phyloP scores from a whole-genome alignment of 1,139 yeast species.

The Saccharomyces hybrid region DNA sequence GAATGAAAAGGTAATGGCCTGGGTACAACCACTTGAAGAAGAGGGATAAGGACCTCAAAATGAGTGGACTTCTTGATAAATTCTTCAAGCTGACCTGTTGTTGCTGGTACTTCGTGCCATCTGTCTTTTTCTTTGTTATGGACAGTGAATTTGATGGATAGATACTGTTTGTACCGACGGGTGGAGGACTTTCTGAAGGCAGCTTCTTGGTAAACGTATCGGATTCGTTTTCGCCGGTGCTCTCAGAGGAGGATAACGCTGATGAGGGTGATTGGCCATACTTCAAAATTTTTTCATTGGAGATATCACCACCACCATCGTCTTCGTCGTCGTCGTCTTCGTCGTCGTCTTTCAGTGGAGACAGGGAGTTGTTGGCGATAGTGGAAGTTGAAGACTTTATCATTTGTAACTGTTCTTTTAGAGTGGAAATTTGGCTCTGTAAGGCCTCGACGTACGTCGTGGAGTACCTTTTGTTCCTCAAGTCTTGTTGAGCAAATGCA shows the following conservation, averaged over 20 bases:
- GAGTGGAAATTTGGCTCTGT: conserved; percentile 16
- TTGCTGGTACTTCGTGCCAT: conserved; percentile 7
- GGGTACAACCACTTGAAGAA: conserved; percentile 62
- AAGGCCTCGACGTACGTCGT: conserved; percentile 39
- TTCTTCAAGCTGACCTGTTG: conserved; percentile 43
- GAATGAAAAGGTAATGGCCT: conserved; percentile 52
- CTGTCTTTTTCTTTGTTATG: conserved; percentile 12
- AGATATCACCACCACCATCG: neutral
- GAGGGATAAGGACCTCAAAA: conserved; percentile 36
- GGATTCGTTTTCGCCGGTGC: conserved; percentile 1
- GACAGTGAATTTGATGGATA: conserved; percentile 25
- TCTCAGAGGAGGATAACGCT: neutral
- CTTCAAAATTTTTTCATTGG: neutral
- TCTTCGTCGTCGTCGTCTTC: neutral
- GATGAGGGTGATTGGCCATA: conserved; percentile 4
- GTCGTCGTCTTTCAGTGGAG: neutral
- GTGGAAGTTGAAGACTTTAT: neutral
- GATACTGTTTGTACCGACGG: conserved; percentile 17
- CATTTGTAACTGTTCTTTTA: neutral
- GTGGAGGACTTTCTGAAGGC: conserved; percentile 1
- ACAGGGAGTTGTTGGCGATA: neutral
- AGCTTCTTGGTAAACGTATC: conserved; percentile 1
- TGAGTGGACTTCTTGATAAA: conserved; percentile 40
- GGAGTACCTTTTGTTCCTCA: conserved; percentile 44
- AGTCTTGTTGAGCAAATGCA: conserved; percentile 39